Percentiles rank a stretch among this genome's conserved stretches.
phyloP scores from a whole-genome alignment of 192 early-diverging fungal genomes.

The Nowakowskiella sp. region DNA sequence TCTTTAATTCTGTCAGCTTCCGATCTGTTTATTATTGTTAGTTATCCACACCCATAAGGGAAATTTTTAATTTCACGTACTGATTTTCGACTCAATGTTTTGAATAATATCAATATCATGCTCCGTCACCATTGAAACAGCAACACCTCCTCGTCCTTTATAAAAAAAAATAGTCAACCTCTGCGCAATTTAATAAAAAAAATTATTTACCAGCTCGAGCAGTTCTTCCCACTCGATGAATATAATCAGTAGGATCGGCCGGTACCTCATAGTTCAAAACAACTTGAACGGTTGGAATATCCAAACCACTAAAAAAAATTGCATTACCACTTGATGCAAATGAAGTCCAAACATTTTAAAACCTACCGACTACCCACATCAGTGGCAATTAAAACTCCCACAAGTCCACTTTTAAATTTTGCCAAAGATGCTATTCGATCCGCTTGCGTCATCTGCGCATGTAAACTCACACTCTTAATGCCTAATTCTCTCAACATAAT shows the following conservation, averaged over 20 bases:
- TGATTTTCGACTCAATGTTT: conserved; percentile 80
- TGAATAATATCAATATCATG: conserved; percentile 79
- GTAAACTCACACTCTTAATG: conserved; percentile 80
- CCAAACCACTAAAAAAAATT: conserved; percentile 63
- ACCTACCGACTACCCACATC: conserved; percentile 89
- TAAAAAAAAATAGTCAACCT: background rate
- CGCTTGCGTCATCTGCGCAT: conserved; percentile 87
- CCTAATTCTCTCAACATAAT: conserved; percentile 88
- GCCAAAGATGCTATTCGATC: conserved; percentile 84
- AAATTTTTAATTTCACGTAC: conserved; percentile 28
- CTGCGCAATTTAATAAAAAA: too few species aligned
- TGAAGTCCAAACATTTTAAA: too few species aligned
- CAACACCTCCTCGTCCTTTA: conserved; percentile 60
- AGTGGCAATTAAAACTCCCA: conserved; percentile 86
- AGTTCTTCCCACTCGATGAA: conserved; percentile 96
- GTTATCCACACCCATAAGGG: background rate
- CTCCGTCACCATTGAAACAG: conserved; percentile 66
- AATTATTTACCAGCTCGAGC: conserved; percentile 94
- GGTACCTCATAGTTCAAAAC: conserved; percentile 97
- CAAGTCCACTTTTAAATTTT: conserved; percentile 82
- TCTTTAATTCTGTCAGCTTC: conserved; percentile 65
- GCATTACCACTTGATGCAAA: background rate
- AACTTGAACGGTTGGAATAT: conserved; percentile 87
- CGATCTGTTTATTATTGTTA: conserved; percentile 42
- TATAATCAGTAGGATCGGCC: conserved; percentile 89